Evolutionary conservation across 2,329 filamentous ascomycete species (phyloP).

Genomic region (Coniochaeta prunicola): DNA sequence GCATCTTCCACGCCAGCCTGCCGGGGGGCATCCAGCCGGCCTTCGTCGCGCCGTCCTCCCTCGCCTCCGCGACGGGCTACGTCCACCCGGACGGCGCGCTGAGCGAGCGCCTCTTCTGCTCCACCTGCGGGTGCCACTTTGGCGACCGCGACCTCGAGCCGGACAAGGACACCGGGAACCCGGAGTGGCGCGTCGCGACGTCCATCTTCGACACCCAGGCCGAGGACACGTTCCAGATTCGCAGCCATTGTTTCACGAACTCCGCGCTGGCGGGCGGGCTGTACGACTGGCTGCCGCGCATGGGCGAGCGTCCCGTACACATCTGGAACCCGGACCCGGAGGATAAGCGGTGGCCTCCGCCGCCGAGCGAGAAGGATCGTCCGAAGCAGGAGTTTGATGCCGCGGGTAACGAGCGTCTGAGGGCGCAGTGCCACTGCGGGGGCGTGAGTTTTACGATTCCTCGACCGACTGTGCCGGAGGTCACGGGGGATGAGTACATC

Average conservation of each 20-base stretch:
- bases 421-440: slow-evolving; percentile 37
- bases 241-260: slow-evolving; percentile 27
- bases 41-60: slow-evolving; percentile 32
- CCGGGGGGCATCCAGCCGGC: slow-evolving; percentile 24
- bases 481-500: slow-evolving; percentile 21
- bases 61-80: slow-evolving; percentile 26
- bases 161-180: slow-evolving; percentile 11
- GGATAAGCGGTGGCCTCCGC: slow-evolving; percentile 5
- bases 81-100: slow-evolving; percentile 15
- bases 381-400: slow-evolving; percentile 20
- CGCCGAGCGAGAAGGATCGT: slow-evolving; percentile 4
- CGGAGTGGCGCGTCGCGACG: slow-evolving; percentile 29
- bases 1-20: slow-evolving; percentile 32
- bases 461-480: slow-evolving; percentile 25
- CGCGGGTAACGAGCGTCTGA: slow-evolving; percentile 30
- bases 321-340: slow-evolving; percentile 28
- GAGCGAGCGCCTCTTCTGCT: slow-evolving; percentile 35
- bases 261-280: slow-evolving; percentile 29
- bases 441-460: slow-evolving; percentile 38
- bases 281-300: slow-evolving; percentile 23
- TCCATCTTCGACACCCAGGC: slow-evolving; percentile 31
- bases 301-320: slow-evolving; percentile 21
- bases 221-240: slow-evolving; percentile 25
- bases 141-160: slow-evolving; percentile 22
- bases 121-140: slow-evolving; percentile 37